These are phyloP conservation scores for Microcyclospora tardicrescens DNA, from an alignment of 2,329 filamentous ascomycete species.

Conservation along the genomic window DNA sequence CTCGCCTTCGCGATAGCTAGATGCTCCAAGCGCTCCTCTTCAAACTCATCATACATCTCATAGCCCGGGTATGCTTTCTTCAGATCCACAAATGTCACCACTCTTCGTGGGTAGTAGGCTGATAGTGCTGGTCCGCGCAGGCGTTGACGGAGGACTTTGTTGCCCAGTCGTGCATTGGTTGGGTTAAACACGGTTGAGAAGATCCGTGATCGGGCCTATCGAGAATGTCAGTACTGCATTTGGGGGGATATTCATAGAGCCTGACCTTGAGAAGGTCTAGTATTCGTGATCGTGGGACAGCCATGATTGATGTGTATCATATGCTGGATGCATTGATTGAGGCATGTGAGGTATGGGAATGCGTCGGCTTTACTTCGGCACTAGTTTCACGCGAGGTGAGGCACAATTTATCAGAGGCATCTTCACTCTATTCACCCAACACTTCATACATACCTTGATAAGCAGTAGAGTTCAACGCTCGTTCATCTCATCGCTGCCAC, in stretches of 20 bases:
- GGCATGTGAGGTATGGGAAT: neutral
- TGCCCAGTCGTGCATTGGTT: constrained; percentile 65
- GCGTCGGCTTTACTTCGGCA: constrained; percentile 1
- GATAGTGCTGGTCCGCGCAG: constrained; percentile 71
- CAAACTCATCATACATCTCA: constrained; percentile 58
- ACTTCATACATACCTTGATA: neutral
- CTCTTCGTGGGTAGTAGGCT: constrained; percentile 74
- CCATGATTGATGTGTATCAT: constrained; percentile 26
- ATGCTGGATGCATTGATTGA: neutral
- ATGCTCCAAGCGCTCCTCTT: constrained; percentile 68
- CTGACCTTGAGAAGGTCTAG: constrained; percentile 66
- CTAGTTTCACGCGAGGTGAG: neutral
- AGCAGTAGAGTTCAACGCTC: neutral
- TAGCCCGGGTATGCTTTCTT: constrained; percentile 57
- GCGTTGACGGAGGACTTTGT: constrained; percentile 81
- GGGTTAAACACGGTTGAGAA: constrained; percentile 91
- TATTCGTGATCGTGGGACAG: constrained; percentile 40
- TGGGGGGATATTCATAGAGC: neutral
- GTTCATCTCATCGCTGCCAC: constrained; percentile 23
- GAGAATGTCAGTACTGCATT: constrained; percentile 3
- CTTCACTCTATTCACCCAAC: neutral
- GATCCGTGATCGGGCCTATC: constrained; percentile 74
- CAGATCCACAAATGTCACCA: constrained; percentile 60
- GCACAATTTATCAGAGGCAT: neutral
- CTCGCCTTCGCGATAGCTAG: constrained; percentile 51